A percentile compares a stretch with the other conserved stretches of the same genome.
These are phyloP conservation scores for Ceratocystis papillata DNA, from an alignment of 2,329 filamentous ascomycete genomes.

Conservation along the genomic window DNA sequence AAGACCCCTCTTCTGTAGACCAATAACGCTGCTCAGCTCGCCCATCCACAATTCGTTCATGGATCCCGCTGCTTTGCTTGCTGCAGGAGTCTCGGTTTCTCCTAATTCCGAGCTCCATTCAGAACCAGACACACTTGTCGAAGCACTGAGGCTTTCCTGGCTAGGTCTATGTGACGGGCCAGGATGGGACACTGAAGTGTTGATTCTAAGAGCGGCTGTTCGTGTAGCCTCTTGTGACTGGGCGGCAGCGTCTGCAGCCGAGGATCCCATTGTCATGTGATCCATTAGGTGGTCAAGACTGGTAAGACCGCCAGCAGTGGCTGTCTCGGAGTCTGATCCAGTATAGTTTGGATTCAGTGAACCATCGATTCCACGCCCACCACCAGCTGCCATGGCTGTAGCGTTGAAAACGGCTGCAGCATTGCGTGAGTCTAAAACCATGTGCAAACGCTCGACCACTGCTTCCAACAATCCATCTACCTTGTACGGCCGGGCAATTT, in stretches of 20 bases:
- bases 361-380: conserved; percentile 70
- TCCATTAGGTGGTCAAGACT: conserved; percentile 19
- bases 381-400: conserved; percentile 92
- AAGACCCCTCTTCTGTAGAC: conserved; percentile 84
- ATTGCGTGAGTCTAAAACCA: conserved; percentile 81
- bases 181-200: conserved; percentile 35
- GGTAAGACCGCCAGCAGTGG: conserved; percentile 24
- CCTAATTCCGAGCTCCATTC: conserved; percentile 48
- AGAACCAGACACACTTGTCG: conserved; percentile 42
- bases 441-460: conserved; percentile 80
- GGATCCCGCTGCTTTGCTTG: conserved; percentile 32
- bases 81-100: conserved; percentile 34
- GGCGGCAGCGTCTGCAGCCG: conserved; percentile 7
- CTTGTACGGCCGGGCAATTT: conserved; percentile 85
- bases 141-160: conserved; percentile 42
- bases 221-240: conserved; percentile 28
- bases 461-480: conserved; percentile 87
- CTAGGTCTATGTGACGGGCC: conserved; percentile 31
- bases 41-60: conserved; percentile 61
- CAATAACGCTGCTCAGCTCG: conserved; percentile 80
- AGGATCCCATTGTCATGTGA: conserved; percentile 16
- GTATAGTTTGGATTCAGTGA: conserved; percentile 52
- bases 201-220: conserved; percentile 39
- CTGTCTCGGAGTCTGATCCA: conserved; percentile 35
- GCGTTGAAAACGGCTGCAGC: conserved; percentile 97